Evolutionary conservation across 345 rosid species (phyloP).

Genomic region (Eucalyptus erythrocorys): DNA sequence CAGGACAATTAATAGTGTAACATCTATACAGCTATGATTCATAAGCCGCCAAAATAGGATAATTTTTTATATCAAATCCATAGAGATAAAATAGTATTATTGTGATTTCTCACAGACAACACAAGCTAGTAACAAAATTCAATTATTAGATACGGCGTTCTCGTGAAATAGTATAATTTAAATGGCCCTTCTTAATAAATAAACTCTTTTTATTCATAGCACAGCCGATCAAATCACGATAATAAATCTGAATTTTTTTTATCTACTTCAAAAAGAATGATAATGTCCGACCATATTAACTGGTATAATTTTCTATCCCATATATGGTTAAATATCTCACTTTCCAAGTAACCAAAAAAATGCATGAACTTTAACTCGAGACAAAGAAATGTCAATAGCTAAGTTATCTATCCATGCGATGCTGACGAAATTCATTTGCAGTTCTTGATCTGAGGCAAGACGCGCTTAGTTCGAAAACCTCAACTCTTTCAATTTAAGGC

Average conservation of each 20-base stretch:
- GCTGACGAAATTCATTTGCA: no score
- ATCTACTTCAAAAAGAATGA: not conserved
- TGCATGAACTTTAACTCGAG: not conserved
- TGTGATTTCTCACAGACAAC: not conserved
- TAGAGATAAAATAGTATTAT: no score
- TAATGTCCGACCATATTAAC: not conserved
- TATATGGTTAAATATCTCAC: not conserved
- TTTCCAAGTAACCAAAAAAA: not conserved
- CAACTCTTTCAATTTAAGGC: rapidly evolving
- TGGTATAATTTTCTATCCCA: not conserved
- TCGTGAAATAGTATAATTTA: no score
- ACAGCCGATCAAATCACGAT: no score
- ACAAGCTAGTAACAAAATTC: not conserved
- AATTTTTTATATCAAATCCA: not conserved
- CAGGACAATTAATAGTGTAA: not conserved
- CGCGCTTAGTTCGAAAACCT: rapidly evolving
- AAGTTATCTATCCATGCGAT: no score
- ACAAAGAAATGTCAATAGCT: not conserved
- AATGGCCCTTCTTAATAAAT: no score
- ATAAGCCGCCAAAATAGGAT: not conserved
- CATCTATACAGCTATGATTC: not conserved
- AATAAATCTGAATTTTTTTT: no score
- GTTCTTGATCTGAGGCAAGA: no score
- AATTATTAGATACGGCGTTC: no score
- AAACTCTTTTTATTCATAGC: no score